Evolutionary conservation across 169 alveolate genomes (phyloP), one percentile per base, ranked within the genome.

Genomic region (Plasmodium sp.): DNA sequence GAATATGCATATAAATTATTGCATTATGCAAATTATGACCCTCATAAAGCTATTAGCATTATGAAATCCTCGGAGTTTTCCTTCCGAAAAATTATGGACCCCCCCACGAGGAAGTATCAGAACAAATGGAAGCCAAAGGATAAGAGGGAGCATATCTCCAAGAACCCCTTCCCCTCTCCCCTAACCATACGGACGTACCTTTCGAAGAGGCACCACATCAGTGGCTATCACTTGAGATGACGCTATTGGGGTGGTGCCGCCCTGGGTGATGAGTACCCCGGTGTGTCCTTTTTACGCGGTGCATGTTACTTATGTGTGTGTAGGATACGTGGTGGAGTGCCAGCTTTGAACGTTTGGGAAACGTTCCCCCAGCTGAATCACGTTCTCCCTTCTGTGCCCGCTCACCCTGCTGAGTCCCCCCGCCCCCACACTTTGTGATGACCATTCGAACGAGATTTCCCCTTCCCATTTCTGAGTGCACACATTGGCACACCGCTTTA

Each of bases 61-160:
- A 96, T 97, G 98, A 84, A 84, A n/a, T 83, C 93, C 33, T 77
- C 83, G 43, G 84, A 71, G 36, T 84, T 92, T 83, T 83, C 81
- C 7, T 92, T 84, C 48, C 33, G 92, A 85, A 96, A 94, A 54
- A 96, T 97, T 51, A 96, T 98, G 88, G 98, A 97, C 54, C 98
- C 98, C 2, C 98, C 98, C 14, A 93, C 97, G 48, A 85, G 98
- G 51, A 94, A 96, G 56, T 97, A 97, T 74, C 98, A 97, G 88
- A 97, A 97, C 96, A 97, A 97, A 92, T 97, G 98, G 98, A 97
- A 96, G 93, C 98, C 98, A 6, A 97, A 97, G 91, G 98, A 97
- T 81, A 93, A 97, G 36, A 82, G 98, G 43, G 98, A 98, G 12
- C 97, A 94, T 91, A 95, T 96, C 36, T 96, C 98, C 33, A 93